These are phyloP conservation scores for Globisporangium paroecandrum DNA, from an alignment of 352 stramenopile species.

Conservation along the genomic window DNA sequence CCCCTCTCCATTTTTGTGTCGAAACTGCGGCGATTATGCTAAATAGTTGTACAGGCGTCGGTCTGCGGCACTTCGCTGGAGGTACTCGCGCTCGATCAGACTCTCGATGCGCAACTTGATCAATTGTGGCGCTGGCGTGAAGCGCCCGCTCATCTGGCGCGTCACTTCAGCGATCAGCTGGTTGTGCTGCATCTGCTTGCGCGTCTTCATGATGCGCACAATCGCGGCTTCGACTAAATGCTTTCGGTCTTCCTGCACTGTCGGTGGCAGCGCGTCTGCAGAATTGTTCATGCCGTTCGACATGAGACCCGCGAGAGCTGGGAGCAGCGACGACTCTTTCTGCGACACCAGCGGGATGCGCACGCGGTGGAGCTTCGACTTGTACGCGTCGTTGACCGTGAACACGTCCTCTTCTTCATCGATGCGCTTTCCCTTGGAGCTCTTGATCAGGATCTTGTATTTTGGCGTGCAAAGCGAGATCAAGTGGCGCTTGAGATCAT, in stretches of 20 bases:
- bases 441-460: constrained; percentile 96
- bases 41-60: constrained; percentile 97
- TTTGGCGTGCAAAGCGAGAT: constrained; percentile 98
- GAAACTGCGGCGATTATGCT: constrained; percentile 67
- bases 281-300: constrained; percentile 36
- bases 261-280: constrained; percentile 77
- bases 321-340: constrained; percentile 70
- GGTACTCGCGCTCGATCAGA: constrained; percentile 98
- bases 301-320: constrained; percentile 24
- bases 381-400: constrained; percentile 93
- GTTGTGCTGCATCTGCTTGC: constrained; percentile 91
- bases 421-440: constrained; percentile 96
- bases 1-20: background rate
- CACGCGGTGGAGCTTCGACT: constrained; percentile 89
- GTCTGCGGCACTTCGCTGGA: constrained; percentile 93
- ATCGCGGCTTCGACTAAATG: constrained; percentile 94
- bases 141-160: constrained; percentile 86
- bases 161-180: constrained; percentile 90
- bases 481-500: constrained; percentile 92
- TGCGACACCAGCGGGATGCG: constrained; percentile 83
- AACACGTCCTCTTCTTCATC: constrained; percentile 93
- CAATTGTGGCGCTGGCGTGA: constrained; percentile 92
- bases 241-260: constrained; percentile 95
- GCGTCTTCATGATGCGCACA: constrained; percentile 95
- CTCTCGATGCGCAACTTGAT: constrained; percentile 99